phyloP scores from a whole-genome alignment of 192 early-diverging fungal genomes.

The Mortierella antarctica region DNA sequence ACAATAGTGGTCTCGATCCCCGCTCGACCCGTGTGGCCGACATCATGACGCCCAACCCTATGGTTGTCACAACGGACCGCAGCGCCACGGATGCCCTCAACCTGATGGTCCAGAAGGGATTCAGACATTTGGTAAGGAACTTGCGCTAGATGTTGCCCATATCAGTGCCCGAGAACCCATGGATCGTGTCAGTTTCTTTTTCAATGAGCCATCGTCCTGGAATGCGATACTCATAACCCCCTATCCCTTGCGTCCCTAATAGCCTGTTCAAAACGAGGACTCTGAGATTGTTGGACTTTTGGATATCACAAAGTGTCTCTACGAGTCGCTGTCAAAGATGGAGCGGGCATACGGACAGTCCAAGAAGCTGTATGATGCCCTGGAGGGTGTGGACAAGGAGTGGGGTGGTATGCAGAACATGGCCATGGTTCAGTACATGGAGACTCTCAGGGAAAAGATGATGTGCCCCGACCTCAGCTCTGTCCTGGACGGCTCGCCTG shows the following conservation, averaged over 20 bases:
- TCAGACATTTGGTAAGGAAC: slow-evolving; percentile 77
- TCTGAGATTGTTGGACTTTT: slow-evolving; percentile 87
- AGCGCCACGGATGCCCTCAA: slow-evolving; percentile 85
- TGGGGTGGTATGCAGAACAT: slow-evolving; percentile 77
- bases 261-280: slow-evolving; percentile 88
- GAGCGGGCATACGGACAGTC: slow-evolving; percentile 86
- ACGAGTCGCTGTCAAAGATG: slow-evolving; percentile 88
- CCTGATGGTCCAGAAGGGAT: slow-evolving; percentile 84
- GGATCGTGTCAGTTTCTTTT: background rate
- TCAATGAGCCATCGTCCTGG: background rate
- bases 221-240: background rate
- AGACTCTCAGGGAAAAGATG: slow-evolving; percentile 83
- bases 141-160: background rate
- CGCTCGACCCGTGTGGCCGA: slow-evolving; percentile 79
- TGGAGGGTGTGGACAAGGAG: slow-evolving; percentile 85
- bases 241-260: background rate
- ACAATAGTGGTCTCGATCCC: slow-evolving; percentile 61
- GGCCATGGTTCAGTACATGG: slow-evolving; percentile 79
- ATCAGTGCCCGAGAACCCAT: background rate
- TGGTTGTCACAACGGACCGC: slow-evolving; percentile 87
- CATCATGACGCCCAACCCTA: slow-evolving; percentile 93
- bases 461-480: slow-evolving; percentile 90
- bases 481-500: slow-evolving; percentile 76
- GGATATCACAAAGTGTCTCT: slow-evolving; percentile 88
- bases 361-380: slow-evolving; percentile 81